These are phyloP conservation scores for Sporothrix variecibatus DNA, from an alignment of 2,329 filamentous ascomycete species.

Conservation along the genomic window DNA sequence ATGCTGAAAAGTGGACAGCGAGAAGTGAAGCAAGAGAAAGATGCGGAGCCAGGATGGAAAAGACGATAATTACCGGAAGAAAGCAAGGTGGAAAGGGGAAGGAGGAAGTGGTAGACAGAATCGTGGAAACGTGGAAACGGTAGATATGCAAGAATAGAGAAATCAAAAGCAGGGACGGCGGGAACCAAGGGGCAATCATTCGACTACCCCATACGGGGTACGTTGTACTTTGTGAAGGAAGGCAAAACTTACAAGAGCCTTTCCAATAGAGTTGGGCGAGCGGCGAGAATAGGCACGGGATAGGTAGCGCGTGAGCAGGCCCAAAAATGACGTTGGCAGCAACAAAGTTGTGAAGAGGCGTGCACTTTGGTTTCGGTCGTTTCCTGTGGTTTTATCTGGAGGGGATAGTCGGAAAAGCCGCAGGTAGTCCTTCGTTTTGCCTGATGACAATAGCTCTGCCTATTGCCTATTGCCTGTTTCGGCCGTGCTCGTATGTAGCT, in stretches of 20 bases:
- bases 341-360: not conserved
- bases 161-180: not conserved
- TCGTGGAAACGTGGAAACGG: not conserved
- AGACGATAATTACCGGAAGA: not conserved
- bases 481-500: not conserved
- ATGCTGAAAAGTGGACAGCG: not conserved
- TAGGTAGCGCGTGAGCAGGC: conserved; percentile 14
- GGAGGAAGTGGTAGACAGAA: not conserved
- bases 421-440: conserved; percentile 4
- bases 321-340: not conserved
- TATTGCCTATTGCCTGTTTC: conserved; percentile 12
- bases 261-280: not conserved
- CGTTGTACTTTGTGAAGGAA: not conserved
- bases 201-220: conserved; percentile 1
- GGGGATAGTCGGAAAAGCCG: not conserved
- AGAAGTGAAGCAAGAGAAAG: not conserved
- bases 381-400: not conserved
- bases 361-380: not conserved
- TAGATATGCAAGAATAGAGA: not conserved
- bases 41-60: not conserved
- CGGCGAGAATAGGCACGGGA: not conserved
- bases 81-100: not conserved
- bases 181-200: not conserved
- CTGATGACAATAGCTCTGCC: not conserved
- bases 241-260: not conserved